phyloP scores from a whole-genome alignment of 176 grass and related monocot genomes.

The Microstegium vimineum region DNA sequence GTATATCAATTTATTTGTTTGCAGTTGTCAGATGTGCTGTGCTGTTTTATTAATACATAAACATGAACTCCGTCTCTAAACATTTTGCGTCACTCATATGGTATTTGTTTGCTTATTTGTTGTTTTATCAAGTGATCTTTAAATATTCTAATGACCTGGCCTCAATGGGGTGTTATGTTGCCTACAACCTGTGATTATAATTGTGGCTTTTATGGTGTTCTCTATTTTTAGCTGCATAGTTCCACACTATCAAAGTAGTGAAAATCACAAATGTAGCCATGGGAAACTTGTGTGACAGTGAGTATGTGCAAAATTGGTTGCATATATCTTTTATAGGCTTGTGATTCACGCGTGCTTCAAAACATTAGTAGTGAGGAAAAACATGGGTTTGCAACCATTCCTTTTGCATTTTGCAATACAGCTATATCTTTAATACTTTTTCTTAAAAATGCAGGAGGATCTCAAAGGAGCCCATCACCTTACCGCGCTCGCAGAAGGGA shows the following conservation, averaged over 20 bases:
- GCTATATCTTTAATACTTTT: neutral
- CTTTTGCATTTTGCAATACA: neutral
- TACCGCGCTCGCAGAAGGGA: slow-evolving; percentile 51
- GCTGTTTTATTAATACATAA: neutral
- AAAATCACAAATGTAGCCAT: neutral
- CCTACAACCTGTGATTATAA: neutral
- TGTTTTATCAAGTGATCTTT: neutral
- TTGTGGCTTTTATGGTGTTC: neutral
- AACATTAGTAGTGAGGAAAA: neutral
- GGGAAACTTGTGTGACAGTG: neutral
- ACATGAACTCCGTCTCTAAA: neutral
- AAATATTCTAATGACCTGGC: neutral
- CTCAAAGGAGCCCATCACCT: slow-evolving; percentile 37
- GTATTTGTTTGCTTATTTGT: neutral
- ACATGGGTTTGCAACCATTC: neutral
- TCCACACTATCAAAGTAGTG: neutral
- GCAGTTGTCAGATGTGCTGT: neutral
- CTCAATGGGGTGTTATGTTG: neutral
- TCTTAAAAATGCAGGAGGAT: slow-evolving; percentile 32
- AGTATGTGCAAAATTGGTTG: neutral
- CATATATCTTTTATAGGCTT: neutral
- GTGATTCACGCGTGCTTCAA: neutral
- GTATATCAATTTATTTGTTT: neutral
- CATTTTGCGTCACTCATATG: neutral
- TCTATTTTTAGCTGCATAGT: neutral